Base-by-base conservation (phyloP, 345 rosid genomes). In the Bruguiera gymnorhiza region DNA sequence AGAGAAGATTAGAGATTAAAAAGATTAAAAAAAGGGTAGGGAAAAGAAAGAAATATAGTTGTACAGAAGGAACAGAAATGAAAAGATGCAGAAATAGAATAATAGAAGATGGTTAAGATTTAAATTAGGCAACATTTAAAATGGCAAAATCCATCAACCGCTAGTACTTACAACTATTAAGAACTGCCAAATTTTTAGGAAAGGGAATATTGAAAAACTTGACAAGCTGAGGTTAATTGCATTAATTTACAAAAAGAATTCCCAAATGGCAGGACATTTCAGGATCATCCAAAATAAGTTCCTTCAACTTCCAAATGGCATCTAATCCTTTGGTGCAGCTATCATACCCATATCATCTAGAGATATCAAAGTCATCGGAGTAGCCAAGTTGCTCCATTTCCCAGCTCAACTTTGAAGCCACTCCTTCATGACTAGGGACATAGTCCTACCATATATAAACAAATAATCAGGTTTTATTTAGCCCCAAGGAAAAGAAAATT, bases 351-450 rank as follows among this genome's bases (percentile, higher is more conserved):
- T 30, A 54, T 83, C 70, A 83, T 74, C 86, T 82, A 21, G 89
- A 78, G 21, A 83, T 74, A 68, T 72, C 86, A 73, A 80, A 83
- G 19, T 78, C 65, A 70, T 83, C 79, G 57, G 90, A 61, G 78
- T 86, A 88, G 73, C 83, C 88, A 68, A 84, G 84, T 71, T 85
- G 89, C 80, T 92, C 92, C 70, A 84, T 83, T 79, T 95, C 98
- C 98, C 99, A 95, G 75, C 84, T 88, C 86, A 92, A 78, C 81
- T 84, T 90, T 6, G 97, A 78, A 61, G 90, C 92, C 61, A 80
- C 92, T 71, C 86, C 79, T 72, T 92, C 97, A 65, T 83, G 98
- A 72, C 91, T 84, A 3, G 99, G 99, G 43, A 89, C 90, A 32
- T 95, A 95, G 60, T 92, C 97, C 99, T 95, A 62, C 15, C 32